Evolutionary conservation across 768 basidiomycete species (phyloP), one percentile per base, ranked within the genome.

Genomic region (Pilatotrama ljubarskyi): DNA sequence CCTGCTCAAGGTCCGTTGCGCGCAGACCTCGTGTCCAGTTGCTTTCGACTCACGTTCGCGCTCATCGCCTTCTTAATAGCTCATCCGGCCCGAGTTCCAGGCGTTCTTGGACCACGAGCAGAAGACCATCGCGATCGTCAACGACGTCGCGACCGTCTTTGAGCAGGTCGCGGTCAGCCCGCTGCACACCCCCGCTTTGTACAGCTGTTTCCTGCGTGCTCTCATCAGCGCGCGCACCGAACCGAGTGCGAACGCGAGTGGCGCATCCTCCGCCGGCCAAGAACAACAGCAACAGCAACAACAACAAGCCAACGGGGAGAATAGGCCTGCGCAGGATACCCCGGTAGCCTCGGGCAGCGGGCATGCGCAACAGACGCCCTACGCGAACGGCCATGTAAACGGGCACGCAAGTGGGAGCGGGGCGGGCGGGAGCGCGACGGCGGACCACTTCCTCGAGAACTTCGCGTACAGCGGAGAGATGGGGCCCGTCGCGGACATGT

Each of bases 131-230:
- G 71, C 77, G 15, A 79, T 91, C 42, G 89, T 91, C 42, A 87
- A 84, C 52, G 92, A 94, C 61, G 87, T 94, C 35, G 93, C 92
- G 1, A 83, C 91, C 59, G 80, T 86, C 0, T 82, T 98, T 24
- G 92, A 93, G 62, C 80, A 77, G 13, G 83, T 89, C 40, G 87
- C 96, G 18, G 87, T 86, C 25, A 90, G 90, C 68, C 78, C 87
- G 1, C 77, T 83, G 5, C 96, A 99, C 70, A 95, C 95, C 0
- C 95, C 96, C 0, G 90, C 92, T 5, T 79, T 98, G 38, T 98
- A 98, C 78, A 86, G 87, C 69, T 79, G 82, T 18, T 93, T 95
- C 78, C 78, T 95, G 22, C 87, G 86, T 2, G 88, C 90, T 2
- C 83, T 96, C 41, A 82, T 90, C 53, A 81, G 85, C 1, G 84